These are phyloP conservation scores for Crithidia fasciculata DNA, from an alignment of 208 protist genomes.

Conservation along the genomic window DNA sequence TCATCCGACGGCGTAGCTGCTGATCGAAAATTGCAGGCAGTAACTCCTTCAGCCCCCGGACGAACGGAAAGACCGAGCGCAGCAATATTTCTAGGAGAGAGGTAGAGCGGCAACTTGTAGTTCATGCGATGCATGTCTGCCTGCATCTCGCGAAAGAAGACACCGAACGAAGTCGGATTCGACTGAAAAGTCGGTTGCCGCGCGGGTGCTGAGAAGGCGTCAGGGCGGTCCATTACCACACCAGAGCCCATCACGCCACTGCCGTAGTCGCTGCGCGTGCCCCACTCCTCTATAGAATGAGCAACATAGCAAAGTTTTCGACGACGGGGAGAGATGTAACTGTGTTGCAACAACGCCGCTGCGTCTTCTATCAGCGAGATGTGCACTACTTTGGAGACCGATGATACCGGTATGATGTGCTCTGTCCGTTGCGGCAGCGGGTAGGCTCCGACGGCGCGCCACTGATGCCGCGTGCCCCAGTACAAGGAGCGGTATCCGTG, in stretches of 20 bases:
- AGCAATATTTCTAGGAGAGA: conserved; percentile 18
- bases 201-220: too few species aligned
- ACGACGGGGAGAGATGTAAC: conserved; percentile 50
- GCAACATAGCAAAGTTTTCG: conserved; percentile 4
- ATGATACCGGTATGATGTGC: conserved; percentile 21
- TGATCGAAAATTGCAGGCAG: neutral
- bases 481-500: conserved; percentile 56
- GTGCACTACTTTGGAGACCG: conserved; percentile 55
- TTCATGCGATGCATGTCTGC: conserved; percentile 40
- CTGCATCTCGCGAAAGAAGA: neutral
- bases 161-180: neutral
- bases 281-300: neutral
- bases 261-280: neutral
- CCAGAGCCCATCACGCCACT: neutral
- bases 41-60: conserved; percentile 33
- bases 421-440: conserved; percentile 19
- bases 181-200: neutral
- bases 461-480: conserved; percentile 67
- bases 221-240: neutral
- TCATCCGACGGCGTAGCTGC: neutral
- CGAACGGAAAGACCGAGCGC: conserved; percentile 32
- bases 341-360: conserved; percentile 41
- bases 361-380: conserved; percentile 73
- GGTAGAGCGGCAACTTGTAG: conserved; percentile 61
- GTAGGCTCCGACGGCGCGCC: conserved; percentile 29